These are phyloP conservation scores for Brassica cretica DNA, from an alignment of 345 rosid genomes.

Conservation along the genomic window DNA sequence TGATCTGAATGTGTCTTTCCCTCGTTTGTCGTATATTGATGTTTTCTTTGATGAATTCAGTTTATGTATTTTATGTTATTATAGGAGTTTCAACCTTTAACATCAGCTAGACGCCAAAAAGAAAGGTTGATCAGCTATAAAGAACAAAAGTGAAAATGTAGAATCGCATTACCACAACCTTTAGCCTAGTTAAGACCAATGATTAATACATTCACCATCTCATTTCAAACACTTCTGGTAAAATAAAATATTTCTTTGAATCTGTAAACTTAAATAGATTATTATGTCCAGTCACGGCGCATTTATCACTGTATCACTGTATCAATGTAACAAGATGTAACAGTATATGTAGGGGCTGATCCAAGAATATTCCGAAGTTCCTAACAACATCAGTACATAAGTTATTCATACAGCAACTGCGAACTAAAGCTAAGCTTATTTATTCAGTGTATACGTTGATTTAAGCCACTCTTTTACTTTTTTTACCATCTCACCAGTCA, in stretches of 20 bases:
- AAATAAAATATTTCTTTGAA: background rate
- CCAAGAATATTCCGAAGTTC: slow-evolving; percentile 17
- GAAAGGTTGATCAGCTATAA: background rate
- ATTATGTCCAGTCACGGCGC: slow-evolving; percentile 1
- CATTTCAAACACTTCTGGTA: background rate
- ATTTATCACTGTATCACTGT: background rate
- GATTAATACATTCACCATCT: background rate
- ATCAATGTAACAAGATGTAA: slow-evolving; percentile 17
- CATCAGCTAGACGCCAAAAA: background rate
- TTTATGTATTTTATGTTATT: background rate
- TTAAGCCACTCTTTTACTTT: slow-evolving; percentile 14
- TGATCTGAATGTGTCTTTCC: background rate
- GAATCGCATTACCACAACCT: background rate
- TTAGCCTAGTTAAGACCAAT: background rate
- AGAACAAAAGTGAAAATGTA: slow-evolving; percentile 1
- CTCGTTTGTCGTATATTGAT: background rate
- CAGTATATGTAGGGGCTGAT: slow-evolving; percentile 1
- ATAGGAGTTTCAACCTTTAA: background rate
- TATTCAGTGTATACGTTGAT: slow-evolving; percentile 36
- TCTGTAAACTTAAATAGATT: background rate
- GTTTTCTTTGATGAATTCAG: background rate
- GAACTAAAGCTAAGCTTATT: slow-evolving; percentile 26
- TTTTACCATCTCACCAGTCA: background rate
- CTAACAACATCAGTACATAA: slow-evolving; percentile 29
- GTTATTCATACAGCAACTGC: slow-evolving; percentile 5